Evolutionary conservation across 495 filamentous ascomycete genomes (phyloP), one percentile per base, ranked within the genome.

Genomic region (Aspergillus affinis): DNA sequence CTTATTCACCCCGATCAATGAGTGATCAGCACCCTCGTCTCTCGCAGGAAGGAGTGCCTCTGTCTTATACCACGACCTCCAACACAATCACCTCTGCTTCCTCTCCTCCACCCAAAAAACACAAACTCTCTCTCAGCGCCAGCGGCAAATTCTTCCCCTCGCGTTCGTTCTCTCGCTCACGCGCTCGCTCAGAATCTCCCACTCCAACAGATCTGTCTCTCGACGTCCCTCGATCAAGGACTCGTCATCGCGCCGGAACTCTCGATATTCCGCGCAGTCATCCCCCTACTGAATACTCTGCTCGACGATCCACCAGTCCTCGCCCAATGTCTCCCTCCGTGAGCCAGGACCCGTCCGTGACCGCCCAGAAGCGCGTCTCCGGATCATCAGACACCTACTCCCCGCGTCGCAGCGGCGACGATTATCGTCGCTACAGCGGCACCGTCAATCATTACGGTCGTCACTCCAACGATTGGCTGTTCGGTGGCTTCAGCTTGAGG

Each of bases 401-500:
- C 19, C 68, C 65, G 20, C 60, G 65, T 61, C 69, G 66, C 30
- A 69, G 59, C 50, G 73, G 67, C 58, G 69, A 72, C 19, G 71
- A 75, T 57, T 72, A 78, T 59, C 74, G 73, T 23, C 73, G 75
- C 58, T 78, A 75, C 59, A 73, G 64, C 51, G 71, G 71, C 15
- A 80, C 76, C 1, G 63, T 79, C 46, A 75, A 75, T 45, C 76
- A 81, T 54, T 79, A 63, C 47, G 78, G 78, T n/a, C 72, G 78
- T 6, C 77, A 81, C 65, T 77, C 77, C 2, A 81, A 81, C 54
- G 77, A 81, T 57, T 81, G 78, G 78, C 69, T 81, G 1, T 81
- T 81, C 44, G 75, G 75, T 6, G 78, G 78, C 8, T 78, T 81
- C 66, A 81, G 78, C 64, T 65, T 81, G 18, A 72, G 76, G 0